These are phyloP conservation scores for Pestalotiopsis sp. DNA, from an alignment of 2,329 filamentous ascomycete genomes.

Conservation along the genomic window DNA sequence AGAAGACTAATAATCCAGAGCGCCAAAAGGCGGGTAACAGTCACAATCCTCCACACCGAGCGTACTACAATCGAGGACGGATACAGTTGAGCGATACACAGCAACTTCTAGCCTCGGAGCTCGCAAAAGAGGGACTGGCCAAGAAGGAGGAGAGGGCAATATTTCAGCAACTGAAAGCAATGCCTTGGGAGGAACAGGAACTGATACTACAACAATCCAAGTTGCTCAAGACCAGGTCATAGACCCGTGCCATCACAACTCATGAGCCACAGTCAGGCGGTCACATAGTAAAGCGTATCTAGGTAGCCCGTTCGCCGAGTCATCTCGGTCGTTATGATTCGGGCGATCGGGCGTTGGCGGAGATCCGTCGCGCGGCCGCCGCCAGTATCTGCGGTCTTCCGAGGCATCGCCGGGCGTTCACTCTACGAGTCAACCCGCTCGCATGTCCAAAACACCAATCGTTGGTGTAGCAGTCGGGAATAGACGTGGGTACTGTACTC, in stretches of 20 bases:
- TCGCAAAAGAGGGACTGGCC: neutral
- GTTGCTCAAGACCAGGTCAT: neutral
- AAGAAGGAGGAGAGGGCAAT: constrained; percentile 2
- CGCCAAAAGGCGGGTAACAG: neutral
- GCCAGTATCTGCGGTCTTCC: neutral
- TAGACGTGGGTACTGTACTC: too few species aligned
- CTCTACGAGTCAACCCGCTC: too few species aligned
- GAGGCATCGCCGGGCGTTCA: neutral
- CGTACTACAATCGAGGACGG: neutral
- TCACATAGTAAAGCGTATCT: too few species aligned
- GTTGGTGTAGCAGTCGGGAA: too few species aligned
- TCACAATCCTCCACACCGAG: neutral
- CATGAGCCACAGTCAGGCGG: neutral
- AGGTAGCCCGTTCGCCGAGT: neutral
- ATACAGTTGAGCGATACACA: neutral
- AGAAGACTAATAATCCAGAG: neutral
- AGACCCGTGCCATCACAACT: neutral
- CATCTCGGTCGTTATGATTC: neutral
- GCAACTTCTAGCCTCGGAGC: neutral
- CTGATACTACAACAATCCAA: neutral
- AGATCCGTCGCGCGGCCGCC: neutral
- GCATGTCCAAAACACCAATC: too few species aligned
- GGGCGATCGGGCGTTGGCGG: neutral
- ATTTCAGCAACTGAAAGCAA: constrained; percentile 4
- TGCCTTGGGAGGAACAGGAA: constrained; percentile 7